Base-by-base conservation (phyloP, 148 eudicot genomes). In the Polygonum aviculare region DNA sequence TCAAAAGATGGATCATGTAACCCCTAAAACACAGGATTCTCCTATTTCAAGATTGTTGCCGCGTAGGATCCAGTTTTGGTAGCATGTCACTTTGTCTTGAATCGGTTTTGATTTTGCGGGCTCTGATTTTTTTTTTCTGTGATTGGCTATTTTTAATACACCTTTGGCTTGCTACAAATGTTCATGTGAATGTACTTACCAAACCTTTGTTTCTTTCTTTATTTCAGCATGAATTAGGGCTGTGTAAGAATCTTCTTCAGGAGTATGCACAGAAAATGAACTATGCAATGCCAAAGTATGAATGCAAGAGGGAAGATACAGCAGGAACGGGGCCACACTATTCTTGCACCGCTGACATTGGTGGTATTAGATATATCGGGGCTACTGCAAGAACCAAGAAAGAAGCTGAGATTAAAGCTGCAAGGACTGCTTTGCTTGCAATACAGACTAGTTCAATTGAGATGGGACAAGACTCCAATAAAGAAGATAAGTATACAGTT, bases 191-290 rank as follows among this genome's bases (percentile, higher is more conserved):
- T 67, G 2, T 74, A 10, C 11, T 74, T n/a, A 62, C 16, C 70
- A 75, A 39, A 69, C 48, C 26, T 15, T 21, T 40, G 36, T 79
- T 49, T 60, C 44, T 65, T 35, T 47, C 31, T 26, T 26, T 26
- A 26, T 59, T 78, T 75, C 94, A 95, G 99, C 99, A 95, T 80
- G 88, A 91, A 79, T 93, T 96, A n/a, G 99, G 99, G 36, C 80
- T 95, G 74, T 91, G 97, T 84, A 95, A 95, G 77, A 95, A 95
- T 79, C 82, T 91, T 74, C 87, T 95, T 73, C 99, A 95, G 76
- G 99, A 91, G 79, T 95, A 93, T 77, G 94, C 99, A 40, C 99
- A 95, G 78, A 95, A 95, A 83, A 93, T 93, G 98, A 93, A 91
- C 78, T 93, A 86, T 67, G 99, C 98, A 19, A 82, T 93, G 49